These are phyloP conservation scores for Lepidium campestre DNA, from an alignment of 441 rosid genomes.

Conservation along the genomic window DNA sequence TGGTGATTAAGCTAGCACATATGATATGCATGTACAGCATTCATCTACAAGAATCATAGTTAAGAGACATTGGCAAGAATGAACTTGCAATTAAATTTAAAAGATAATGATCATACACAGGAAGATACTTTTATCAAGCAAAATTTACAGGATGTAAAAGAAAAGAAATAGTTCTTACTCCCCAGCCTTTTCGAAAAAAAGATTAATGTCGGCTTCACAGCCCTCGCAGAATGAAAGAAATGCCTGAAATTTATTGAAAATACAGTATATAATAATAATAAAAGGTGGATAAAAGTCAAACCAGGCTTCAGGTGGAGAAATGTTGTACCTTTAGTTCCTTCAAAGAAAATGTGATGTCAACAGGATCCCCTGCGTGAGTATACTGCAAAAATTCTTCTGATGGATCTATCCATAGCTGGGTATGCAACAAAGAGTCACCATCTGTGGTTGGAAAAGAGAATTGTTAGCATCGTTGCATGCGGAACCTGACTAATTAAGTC, in stretches of 20 bases:
- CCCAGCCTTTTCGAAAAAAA: conserved; percentile 79
- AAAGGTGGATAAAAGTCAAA: neutral
- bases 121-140: neutral
- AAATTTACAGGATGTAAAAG: neutral
- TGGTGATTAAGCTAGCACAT: neutral
- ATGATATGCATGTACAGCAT: neutral
- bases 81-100: neutral
- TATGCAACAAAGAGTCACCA: conserved; percentile 66
- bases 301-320: conserved; percentile 11
- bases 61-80: neutral
- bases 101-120: neutral
- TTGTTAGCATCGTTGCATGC: conserved; percentile 9
- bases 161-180: conserved; percentile 51
- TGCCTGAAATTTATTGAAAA: conserved; percentile 43
- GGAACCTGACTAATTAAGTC: neutral
- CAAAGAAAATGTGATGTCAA: conserved; percentile 80
- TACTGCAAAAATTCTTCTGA: conserved; percentile 85
- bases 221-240: conserved; percentile 81
- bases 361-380: conserved; percentile 68
- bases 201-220: conserved; percentile 75
- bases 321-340: conserved; percentile 70
- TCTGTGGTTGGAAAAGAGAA: conserved; percentile 42
- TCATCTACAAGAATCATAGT: neutral
- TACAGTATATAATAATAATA: conserved; percentile 5
- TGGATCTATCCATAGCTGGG: conserved; percentile 95